Conservation (phyloP, 192 early-diverging fungal genomes). For the Coemansia sp. region DNA sequence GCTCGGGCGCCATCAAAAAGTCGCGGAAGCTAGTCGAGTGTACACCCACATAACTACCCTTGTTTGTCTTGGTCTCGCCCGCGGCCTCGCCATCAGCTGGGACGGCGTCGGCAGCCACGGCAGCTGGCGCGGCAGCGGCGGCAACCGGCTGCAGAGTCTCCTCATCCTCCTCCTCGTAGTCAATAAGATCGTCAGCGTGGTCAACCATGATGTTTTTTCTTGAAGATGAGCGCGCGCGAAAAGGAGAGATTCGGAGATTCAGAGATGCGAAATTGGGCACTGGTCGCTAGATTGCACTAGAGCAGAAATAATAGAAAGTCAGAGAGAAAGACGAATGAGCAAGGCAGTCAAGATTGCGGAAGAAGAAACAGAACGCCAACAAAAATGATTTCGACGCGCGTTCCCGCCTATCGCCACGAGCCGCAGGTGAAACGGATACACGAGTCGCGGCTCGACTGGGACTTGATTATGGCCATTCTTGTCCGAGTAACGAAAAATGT, state of each 20-base stretch:
- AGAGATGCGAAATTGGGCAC: not conserved
- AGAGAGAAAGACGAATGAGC: not conserved
- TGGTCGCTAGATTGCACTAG: conserved; percentile 2
- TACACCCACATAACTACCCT: conserved; percentile 97
- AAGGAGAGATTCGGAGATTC: not conserved
- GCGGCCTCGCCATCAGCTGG: conserved; percentile 50
- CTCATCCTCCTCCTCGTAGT: conserved; percentile 97
- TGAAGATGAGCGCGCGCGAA: not conserved
- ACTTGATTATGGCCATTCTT: not conserved
- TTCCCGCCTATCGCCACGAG: too few species aligned
- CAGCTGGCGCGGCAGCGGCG: conserved; percentile 2
- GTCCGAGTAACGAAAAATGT: not conserved
- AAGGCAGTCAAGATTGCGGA: not conserved
- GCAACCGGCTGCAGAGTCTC: conserved; percentile 59
- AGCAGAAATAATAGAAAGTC: not conserved
- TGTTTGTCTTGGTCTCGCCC: conserved; percentile 82
- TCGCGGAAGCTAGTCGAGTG: conserved; percentile 99
- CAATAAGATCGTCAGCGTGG: conserved; percentile 90
- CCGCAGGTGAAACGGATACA: not conserved
- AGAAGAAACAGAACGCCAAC: too few species aligned
- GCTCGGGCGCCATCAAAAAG: conserved; percentile 96
- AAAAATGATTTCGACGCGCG: too few species aligned
- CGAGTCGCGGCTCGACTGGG: not conserved
- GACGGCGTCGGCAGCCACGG: conserved; percentile 52
- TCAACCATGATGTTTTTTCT: conserved; percentile 54